phyloP scores from a whole-genome alignment of 169 alveolate species.

The Plasmodium yoelii region DNA sequence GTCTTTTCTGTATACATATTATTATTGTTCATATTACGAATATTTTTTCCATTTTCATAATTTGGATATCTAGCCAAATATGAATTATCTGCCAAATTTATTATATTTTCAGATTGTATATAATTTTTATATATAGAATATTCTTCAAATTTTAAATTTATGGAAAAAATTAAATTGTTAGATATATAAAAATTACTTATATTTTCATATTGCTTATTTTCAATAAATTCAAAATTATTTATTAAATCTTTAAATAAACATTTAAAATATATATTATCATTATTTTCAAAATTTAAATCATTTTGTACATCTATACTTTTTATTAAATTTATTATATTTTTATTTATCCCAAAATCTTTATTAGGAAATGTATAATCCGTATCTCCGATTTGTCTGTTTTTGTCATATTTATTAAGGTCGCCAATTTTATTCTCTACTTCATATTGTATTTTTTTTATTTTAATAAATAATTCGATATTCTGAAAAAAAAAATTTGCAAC shows the following conservation, averaged over 20 bases:
- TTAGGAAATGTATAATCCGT: background rate
- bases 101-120: constrained; percentile 21
- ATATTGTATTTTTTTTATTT: constrained; percentile 28
- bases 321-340: constrained; percentile 40
- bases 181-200: constrained; percentile 62
- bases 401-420: background rate
- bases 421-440: constrained; percentile 5
- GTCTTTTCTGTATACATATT: constrained; percentile 13
- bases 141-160: constrained; percentile 52
- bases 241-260: constrained; percentile 60
- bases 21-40: background rate
- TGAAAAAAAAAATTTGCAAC: constrained; percentile 47
- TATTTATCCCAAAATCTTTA: background rate
- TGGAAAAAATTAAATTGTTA: constrained; percentile 56
- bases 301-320: constrained; percentile 37
- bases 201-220: constrained; percentile 40
- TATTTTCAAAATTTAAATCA: constrained; percentile 39
- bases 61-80: background rate
- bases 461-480: constrained; percentile 34
- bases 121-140: constrained; percentile 10
- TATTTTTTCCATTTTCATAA: background rate
- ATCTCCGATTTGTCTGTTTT: background rate
- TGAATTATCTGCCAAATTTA: constrained; percentile 8
- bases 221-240: constrained; percentile 45
- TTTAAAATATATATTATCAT: constrained; percentile 33